Base-by-base conservation (phyloP, 2,329 filamentous ascomycete species). In the Colletotrichum sp. region DNA sequence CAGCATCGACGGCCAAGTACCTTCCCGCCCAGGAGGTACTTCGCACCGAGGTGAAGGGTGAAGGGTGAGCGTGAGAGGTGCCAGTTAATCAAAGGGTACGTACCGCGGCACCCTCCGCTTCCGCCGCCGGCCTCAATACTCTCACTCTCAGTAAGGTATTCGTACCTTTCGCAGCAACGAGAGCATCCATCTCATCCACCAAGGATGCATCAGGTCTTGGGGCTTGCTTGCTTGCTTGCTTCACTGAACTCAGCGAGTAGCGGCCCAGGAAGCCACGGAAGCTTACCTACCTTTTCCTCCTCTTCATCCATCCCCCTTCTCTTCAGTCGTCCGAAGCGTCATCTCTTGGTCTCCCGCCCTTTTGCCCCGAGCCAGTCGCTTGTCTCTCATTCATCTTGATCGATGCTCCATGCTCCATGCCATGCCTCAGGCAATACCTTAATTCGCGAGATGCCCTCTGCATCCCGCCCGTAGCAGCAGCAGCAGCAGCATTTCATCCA, bases 51-150 rank as follows among this genome's bases (percentile, higher is more conserved):
- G 26, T 59, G 55, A 30, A 15, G 13, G 34, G 63, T 49, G 16
- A 66, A 39, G 36, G 36, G 36, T 39, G 36, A 39, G 21, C 21
- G 36, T 28, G 39, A 49, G 32, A 49, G 39, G 36, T 52, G 44
- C 39, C 16, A 36, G 2, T 12, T 12, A 32, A 64, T 44, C 32
- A 64, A 64, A 63, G 30, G 62, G 21, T 73, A 76, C 69, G 73
- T 76, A 76, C 73, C 44, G 62, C 69, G 62, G 52, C 49, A 71
- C 49, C 34, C 72, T 71, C 68, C 68, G 72, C 26, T 55, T 68
- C 57, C 34, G 59, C 59, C 30, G 66, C 71, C 57, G 71, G 71
- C 63, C 44, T 34, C 65, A 49, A 30, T 34, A 39, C 28, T 28
- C 36, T 24, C 28, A 71, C 16, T 44, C 63, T 16, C 28, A 68